Evolutionary conservation across 192 early-diverging fungal species (phyloP).

Genomic region (Mortierella hygrophila): DNA sequence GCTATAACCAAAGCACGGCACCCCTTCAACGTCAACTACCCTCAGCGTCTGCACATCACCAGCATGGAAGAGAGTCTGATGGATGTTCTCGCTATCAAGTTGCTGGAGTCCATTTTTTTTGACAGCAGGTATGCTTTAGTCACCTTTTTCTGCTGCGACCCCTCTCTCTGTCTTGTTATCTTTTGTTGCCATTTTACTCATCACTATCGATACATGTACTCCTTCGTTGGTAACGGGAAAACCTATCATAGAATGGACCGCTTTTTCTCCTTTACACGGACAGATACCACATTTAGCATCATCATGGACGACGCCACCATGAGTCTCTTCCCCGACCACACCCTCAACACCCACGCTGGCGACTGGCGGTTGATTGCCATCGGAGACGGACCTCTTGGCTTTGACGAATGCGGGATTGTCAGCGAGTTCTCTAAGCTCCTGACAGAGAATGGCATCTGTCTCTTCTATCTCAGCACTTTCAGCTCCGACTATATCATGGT

Average conservation of each 20-base stretch:
- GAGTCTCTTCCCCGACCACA: slow-evolving; percentile 42
- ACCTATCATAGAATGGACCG: slow-evolving; percentile 29
- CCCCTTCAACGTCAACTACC: slow-evolving; percentile 37
- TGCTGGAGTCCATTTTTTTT: slow-evolving; percentile 50
- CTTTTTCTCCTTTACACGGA: slow-evolving; percentile 52
- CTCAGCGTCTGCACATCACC: slow-evolving; percentile 44
- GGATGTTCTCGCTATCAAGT: slow-evolving; percentile 34
- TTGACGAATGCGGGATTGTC: slow-evolving; percentile 53
- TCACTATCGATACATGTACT: neutral
- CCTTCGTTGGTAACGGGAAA: too few species aligned
- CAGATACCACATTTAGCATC: slow-evolving; percentile 47
- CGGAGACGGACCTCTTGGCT: slow-evolving; percentile 51
- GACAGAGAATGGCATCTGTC: slow-evolving; percentile 27
- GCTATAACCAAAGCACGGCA: slow-evolving; percentile 21
- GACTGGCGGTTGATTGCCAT: slow-evolving; percentile 52
- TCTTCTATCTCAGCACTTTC: slow-evolving; percentile 56
- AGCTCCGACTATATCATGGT: slow-evolving; percentile 54
- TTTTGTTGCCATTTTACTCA: neutral
- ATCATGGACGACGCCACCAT: slow-evolving; percentile 50
- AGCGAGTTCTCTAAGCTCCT: slow-evolving; percentile 45
- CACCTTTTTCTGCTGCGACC: neutral
- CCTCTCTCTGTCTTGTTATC: neutral
- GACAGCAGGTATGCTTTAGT: slow-evolving; percentile 28
- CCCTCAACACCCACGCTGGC: slow-evolving; percentile 49
- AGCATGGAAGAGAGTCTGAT: slow-evolving; percentile 51